Evolutionary conservation across 2,329 filamentous ascomycete genomes (phyloP).

Genomic region (Remersonia thermophila): DNA sequence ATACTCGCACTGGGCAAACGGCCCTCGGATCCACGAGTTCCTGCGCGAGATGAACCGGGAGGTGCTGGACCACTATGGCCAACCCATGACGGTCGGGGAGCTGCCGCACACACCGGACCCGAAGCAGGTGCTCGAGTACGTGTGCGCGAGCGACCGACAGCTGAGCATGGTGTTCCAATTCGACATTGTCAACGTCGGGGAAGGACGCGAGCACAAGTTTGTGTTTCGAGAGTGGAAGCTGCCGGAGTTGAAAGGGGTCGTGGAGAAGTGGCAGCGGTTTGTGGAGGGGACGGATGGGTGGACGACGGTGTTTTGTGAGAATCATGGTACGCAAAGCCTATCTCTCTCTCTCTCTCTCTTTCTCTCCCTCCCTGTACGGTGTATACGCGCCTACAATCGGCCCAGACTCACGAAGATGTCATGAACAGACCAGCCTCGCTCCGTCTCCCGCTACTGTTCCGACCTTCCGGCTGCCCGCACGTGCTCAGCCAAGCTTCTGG

Average conservation of each 20-base stretch:
- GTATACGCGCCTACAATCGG: neutral
- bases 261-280: conserved; percentile 38
- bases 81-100: conserved; percentile 58
- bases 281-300: conserved; percentile 41
- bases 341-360: no score
- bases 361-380: no score
- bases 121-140: conserved; percentile 44
- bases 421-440: conserved; percentile 41
- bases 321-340: conserved; percentile 39
- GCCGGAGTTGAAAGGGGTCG: conserved; percentile 34
- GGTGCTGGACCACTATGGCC: conserved; percentile 45
- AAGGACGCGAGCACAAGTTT: conserved; percentile 38
- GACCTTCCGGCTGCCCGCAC: conserved; percentile 31
- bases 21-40: conserved; percentile 57
- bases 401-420: neutral
- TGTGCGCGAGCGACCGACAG: conserved; percentile 44
- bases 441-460: conserved; percentile 38
- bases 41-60: conserved; percentile 50
- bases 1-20: conserved; percentile 49
- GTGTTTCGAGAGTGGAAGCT: conserved; percentile 39
- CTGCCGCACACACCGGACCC: conserved; percentile 50
- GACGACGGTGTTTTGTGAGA: conserved; percentile 51
- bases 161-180: conserved; percentile 61
- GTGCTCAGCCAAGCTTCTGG: conserved; percentile 39
- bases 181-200: conserved; percentile 49